Percentiles rank a stretch among this genome's conserved stretches.
These are phyloP conservation scores for Stachybotrys elegans DNA, from an alignment of 2,329 filamentous ascomycete genomes.

Conservation along the genomic window DNA sequence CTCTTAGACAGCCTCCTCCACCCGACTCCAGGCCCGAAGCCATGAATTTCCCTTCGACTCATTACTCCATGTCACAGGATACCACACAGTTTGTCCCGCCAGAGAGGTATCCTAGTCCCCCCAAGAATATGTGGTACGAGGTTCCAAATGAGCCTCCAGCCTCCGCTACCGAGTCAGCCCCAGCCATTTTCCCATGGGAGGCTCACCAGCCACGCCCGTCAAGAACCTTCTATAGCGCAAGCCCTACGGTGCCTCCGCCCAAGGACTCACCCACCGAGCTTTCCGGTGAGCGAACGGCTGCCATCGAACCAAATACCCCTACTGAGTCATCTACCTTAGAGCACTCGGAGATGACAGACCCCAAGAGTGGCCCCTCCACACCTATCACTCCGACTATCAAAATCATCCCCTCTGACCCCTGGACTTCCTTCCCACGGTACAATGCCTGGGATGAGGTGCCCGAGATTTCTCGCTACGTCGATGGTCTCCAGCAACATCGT, in stretches of 20 bases:
- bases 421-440: slow-evolving; percentile 66
- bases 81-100: slow-evolving; percentile 72
- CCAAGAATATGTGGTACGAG: slow-evolving; percentile 83
- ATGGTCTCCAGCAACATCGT: slow-evolving; percentile 61
- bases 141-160: slow-evolving; percentile 63
- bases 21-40: slow-evolving; percentile 75
- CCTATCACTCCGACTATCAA: slow-evolving; percentile 44
- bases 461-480: slow-evolving; percentile 83
- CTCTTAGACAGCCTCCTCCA: slow-evolving; percentile 55
- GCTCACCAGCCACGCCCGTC: slow-evolving; percentile 54
- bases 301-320: slow-evolving; percentile 15
- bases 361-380: slow-evolving; percentile 37
- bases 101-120: slow-evolving; percentile 71
- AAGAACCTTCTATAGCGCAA: slow-evolving; percentile 60
- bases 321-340: slow-evolving; percentile 31
- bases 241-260: too few species aligned
- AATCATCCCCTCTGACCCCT: slow-evolving; percentile 51
- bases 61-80: slow-evolving; percentile 81
- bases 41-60: slow-evolving; percentile 69
- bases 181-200: slow-evolving; percentile 91
- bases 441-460: slow-evolving; percentile 95
- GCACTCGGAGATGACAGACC: slow-evolving; percentile 17
- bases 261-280: slow-evolving; percentile 5
- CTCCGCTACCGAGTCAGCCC: slow-evolving; percentile 47
- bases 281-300: slow-evolving; percentile 17